Evolutionary conservation across 192 early-diverging fungal genomes (phyloP), one percentile per base, ranked within the genome.

Genomic region (Coemansia sp.): DNA sequence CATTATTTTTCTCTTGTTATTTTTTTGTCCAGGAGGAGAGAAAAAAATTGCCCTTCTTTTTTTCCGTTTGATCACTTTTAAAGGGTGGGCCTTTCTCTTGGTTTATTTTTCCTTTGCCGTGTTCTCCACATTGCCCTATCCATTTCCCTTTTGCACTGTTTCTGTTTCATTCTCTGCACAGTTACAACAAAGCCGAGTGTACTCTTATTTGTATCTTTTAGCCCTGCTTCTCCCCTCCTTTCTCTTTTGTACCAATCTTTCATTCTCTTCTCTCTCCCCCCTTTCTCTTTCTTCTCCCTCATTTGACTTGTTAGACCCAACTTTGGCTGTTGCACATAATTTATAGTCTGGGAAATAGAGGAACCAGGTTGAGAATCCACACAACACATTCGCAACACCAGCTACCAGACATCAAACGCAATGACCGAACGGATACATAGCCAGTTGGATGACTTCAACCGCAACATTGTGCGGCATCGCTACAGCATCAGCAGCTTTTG

Each of bases 401-500:
- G 40, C 41, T 17, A 12, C 32, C 56, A 56, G 56, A 4, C 32
- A 32, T 32, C 32, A 4, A 32, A 32, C 32, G 1, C 32, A 38
- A 76, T 76, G 68, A 45, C 74, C 40, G 74, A 64, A 64, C 68
- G 60, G 50, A 61, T 49, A 41, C 63, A 64, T 13, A 20, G 55
- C 42, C 65, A 54, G 17, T 55, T 68, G 57, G 66, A 74, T 41
- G 69, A 75, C 49, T 70, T 64, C 43, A 63, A 67, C 60, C 63
- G 53, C 40, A 40, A 41, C 43, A 64, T 66, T 44, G 57, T 70
- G 54, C 64, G 67, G 50, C 72, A 72, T 50, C 56, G 53, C 49
- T 68, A 64, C 57, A 81, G 79, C 73, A 61, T 63, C 60, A 51
- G 70, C 70, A 72, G 74, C 45, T 46, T 81, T 6, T 45, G 62